A percentile compares a stretch with the other conserved stretches of the same genome.
These are phyloP conservation scores for Ustilago cynodontis DNA, from an alignment of 1,284 basidiomycete species.

Conservation along the genomic window DNA sequence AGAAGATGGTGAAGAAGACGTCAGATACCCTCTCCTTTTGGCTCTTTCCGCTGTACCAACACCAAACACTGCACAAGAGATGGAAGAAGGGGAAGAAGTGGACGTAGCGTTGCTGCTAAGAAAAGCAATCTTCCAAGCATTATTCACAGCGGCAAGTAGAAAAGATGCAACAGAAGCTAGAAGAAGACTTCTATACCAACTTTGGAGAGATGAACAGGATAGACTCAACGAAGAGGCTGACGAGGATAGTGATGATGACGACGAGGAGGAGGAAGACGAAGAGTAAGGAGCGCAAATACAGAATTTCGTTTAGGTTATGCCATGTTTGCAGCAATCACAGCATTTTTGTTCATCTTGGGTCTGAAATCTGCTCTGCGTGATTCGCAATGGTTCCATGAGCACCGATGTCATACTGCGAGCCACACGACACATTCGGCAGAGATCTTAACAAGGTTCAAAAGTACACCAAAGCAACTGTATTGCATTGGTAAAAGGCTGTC, in stretches of 20 bases:
- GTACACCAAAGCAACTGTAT: no score
- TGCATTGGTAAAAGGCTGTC: neutral
- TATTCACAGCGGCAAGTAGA: conserved; percentile 83
- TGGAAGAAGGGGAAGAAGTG: conserved; percentile 3
- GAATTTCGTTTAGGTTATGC: no score
- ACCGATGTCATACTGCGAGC: no score
- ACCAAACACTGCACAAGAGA: conserved; percentile 25
- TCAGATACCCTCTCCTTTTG: conserved; percentile 34
- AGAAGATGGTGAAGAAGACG: conserved; percentile 27
- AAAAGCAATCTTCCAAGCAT: conserved; percentile 75
- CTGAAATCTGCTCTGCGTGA: neutral
- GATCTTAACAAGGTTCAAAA: no score
- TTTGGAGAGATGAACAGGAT: conserved; percentile 77
- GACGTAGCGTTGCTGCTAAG: conserved; percentile 71
- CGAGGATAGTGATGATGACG: conserved; percentile 3
- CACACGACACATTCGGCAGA: no score
- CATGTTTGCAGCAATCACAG: no score
- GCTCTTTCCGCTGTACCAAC: conserved; percentile 42
- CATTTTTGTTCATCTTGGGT: neutral
- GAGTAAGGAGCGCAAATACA: neutral
- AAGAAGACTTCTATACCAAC: conserved; percentile 82
- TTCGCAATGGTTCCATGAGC: no score
- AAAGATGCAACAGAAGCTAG: conserved; percentile 81
- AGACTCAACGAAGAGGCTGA: conserved; percentile 25
- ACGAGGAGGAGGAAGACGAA: neutral